Base-by-base conservation (phyloP, 352 stramenopile species). In the Pythium guiyangense region DNA sequence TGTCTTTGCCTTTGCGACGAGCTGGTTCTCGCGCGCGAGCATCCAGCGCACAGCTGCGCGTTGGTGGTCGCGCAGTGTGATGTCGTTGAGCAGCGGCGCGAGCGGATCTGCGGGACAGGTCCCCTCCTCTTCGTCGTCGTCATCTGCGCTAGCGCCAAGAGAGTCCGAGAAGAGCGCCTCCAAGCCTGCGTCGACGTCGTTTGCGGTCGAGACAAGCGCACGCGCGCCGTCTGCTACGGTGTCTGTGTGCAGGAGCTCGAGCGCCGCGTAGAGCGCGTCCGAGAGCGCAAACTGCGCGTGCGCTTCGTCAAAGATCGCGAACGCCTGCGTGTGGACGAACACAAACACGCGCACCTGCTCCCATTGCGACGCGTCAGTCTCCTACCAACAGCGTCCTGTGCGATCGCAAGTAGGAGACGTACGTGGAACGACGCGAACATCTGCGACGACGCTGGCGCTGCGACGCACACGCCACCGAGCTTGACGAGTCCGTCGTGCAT, bases 1-100 rank as follows among this genome's bases (percentile, higher is more conserved):
- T 6, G 31, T 11, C 31, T 37, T 37, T 12, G 31, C 31, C 31
- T 37, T 37, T 2, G 5, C 12, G 31, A 8, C 5, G 49, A 67
- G 31, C 31, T 72, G 78, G 10, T 73, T 79, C 50, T 96, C 88
- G 35, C 88, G 75, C 68, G 82, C 83, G n/a, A 93, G 51, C 88
- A 96, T 96, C 88, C 88, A 96, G 26, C 66, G 65, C 29, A 96
- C 61, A 5, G 86, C 86, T 55, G 92, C 73, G 49, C 90, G 84
- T 58, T 96, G 88, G 48, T 96, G 88, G 2, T 84, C 73, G 37
- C 81, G 79, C 3, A 96, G 66, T 49, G 79, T 67, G 42, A 95
- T 86, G 52, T 57, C 64, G 26, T 85, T 69, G 26, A 96, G 66
- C n/a, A 75, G 63, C 5, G 71, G 67, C 26, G 59, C 56, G 15